Conservation (phyloP, 495 filamentous ascomycete species). For the Cudoniella acicularis region DNA sequence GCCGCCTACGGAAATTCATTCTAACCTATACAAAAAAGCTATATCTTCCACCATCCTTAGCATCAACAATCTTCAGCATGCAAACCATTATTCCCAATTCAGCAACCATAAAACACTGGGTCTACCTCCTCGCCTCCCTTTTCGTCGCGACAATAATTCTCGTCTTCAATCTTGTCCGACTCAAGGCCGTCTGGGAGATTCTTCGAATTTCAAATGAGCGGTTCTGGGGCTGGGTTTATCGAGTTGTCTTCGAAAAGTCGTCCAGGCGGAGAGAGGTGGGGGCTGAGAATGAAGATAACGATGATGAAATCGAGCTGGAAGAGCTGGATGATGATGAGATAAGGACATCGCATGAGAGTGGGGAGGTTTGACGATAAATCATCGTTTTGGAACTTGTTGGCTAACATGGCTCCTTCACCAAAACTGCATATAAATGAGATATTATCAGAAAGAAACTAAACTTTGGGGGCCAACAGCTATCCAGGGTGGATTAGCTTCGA, state of each 20-base stretch:
- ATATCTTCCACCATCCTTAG: slow-evolving; percentile 1
- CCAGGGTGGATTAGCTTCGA: too few species aligned
- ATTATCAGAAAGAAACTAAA: too few species aligned
- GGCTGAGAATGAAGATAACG: neutral
- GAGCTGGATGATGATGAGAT: too few species aligned
- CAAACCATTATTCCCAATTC: slow-evolving; percentile 1
- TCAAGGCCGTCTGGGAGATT: neutral
- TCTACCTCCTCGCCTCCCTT: neutral
- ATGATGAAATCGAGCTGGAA: neutral
- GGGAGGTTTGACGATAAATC: too few species aligned
- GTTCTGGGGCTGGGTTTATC: neutral
- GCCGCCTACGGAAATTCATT: too few species aligned
- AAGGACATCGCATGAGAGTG: too few species aligned
- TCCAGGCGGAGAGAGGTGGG: neutral
- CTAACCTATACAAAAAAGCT: neutral
- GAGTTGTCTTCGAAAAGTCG: neutral
- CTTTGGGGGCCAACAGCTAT: too few species aligned
- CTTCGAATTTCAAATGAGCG: neutral
- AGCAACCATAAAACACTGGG: neutral
- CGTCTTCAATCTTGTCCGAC: neutral
- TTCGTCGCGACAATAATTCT: neutral
- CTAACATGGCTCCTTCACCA: too few species aligned
- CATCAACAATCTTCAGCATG: slow-evolving; percentile 6
- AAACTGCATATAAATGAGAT: too few species aligned
- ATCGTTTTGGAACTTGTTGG: too few species aligned